Conservation (phyloP, 306 rosid species). For the Cercis canadensis region DNA sequence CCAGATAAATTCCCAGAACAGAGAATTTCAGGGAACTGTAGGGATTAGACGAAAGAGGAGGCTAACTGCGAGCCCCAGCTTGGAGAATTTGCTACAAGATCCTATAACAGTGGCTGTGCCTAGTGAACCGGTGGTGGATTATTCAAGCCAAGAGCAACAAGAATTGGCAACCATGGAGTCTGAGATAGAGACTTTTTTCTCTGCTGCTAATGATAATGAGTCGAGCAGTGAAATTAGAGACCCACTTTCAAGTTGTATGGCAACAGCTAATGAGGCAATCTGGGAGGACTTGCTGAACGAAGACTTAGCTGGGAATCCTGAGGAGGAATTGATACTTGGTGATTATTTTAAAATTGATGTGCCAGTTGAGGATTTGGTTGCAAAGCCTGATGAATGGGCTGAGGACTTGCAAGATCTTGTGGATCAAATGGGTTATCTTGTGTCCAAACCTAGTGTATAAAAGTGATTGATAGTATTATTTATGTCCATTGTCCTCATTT, state of each 20-base stretch:
- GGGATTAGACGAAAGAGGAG: constrained; percentile 70
- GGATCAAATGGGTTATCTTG: constrained; percentile 77
- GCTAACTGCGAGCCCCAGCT: constrained; percentile 55
- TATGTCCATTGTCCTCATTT: constrained; percentile 7
- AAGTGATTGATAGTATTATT: neutral
- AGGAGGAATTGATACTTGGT: constrained; percentile 54
- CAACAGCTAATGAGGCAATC: constrained; percentile 34
- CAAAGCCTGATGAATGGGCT: constrained; percentile 58
- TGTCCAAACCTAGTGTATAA: constrained; percentile 40
- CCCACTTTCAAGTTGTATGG: constrained; percentile 35
- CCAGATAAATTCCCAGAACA: constrained; percentile 45
- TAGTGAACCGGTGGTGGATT: constrained; percentile 32
- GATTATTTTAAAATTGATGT: constrained; percentile 58
- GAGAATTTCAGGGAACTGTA: constrained; percentile 41
- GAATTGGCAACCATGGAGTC: constrained; percentile 53
- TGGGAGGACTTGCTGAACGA: constrained; percentile 76
- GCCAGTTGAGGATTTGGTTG: constrained; percentile 60
- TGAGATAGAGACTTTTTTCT: constrained; percentile 64
- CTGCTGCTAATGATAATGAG: constrained; percentile 50
- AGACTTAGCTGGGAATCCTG: constrained; percentile 55
- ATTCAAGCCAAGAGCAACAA: constrained; percentile 41
- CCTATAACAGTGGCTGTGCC: constrained; percentile 29
- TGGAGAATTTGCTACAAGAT: constrained; percentile 64
- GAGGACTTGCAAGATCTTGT: constrained; percentile 71
- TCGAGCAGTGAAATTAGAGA: constrained; percentile 55